Percentiles rank a stretch among this genome's conserved stretches.
These are phyloP conservation scores for Exophiala calicioides DNA, from an alignment of 2,329 filamentous ascomycete species.

Conservation along the genomic window DNA sequence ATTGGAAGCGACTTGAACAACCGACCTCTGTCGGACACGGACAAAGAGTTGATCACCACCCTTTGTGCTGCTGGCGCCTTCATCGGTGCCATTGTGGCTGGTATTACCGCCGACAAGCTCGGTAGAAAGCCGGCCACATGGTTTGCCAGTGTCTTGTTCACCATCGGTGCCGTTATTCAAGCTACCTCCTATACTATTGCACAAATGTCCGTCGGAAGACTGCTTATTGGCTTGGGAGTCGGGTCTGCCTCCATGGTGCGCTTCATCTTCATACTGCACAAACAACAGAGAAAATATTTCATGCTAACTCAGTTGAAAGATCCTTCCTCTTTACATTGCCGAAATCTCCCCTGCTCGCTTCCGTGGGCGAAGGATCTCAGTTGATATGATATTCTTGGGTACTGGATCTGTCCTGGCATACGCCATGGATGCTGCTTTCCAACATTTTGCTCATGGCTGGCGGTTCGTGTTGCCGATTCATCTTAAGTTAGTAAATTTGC, in stretches of 20 bases:
- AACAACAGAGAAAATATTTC: too few relatives aligned
- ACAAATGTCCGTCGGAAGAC: conserved; percentile 49
- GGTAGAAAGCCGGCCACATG: conserved; percentile 52
- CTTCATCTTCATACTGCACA: too few relatives aligned
- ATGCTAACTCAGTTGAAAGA: too few relatives aligned
- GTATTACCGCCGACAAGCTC: conserved; percentile 54
- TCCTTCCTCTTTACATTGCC: conserved; percentile 64
- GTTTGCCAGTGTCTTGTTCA: conserved; percentile 47
- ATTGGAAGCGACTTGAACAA: conserved; percentile 55
- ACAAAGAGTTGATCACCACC: conserved; percentile 61
- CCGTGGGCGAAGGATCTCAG: conserved; percentile 51
- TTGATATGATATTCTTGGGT: conserved; percentile 78
- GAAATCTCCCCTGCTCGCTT: conserved; percentile 54
- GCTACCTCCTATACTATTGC: conserved; percentile 42
- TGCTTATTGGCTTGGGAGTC: conserved; percentile 50
- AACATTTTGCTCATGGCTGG: conserved; percentile 43
- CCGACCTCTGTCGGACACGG: conserved; percentile 52
- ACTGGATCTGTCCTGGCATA: conserved; percentile 88
- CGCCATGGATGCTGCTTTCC: conserved; percentile 74
- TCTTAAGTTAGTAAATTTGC: not conserved
- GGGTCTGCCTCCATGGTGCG: conserved; percentile 66
- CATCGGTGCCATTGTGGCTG: conserved; percentile 56
- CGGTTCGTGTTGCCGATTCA: not conserved
- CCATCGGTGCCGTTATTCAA: conserved; percentile 46
- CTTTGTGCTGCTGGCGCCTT: conserved; percentile 60